Conservation (phyloP, 768 basidiomycete genomes). For the Strobilomyces echinocephalus region DNA sequence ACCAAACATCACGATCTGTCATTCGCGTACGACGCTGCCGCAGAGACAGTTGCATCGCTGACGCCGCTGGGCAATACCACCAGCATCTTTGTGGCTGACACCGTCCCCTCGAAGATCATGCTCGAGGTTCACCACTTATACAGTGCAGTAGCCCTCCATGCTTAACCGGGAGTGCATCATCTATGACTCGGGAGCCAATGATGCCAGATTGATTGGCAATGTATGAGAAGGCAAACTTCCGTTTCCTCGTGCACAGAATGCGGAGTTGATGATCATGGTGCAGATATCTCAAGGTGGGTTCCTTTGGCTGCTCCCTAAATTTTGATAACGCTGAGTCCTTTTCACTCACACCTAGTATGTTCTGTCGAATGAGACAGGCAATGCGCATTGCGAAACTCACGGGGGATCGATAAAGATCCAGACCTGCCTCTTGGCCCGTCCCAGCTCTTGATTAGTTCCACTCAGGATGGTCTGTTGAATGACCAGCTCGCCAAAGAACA, state of each 20-base stretch:
- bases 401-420: constrained; percentile 34
- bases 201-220: constrained; percentile 48
- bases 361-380: background rate
- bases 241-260: background rate
- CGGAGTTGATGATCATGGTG: background rate
- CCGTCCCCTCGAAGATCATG: constrained; percentile 13
- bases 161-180: constrained; percentile 35
- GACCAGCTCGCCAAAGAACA: constrained; percentile 27
- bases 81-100: constrained; percentile 28
- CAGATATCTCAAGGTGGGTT: constrained; percentile 28
- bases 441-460: constrained; percentile 44
- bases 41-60: constrained; percentile 29
- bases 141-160: constrained; percentile 27
- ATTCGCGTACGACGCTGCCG: constrained; percentile 24
- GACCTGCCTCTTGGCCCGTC: constrained; percentile 44
- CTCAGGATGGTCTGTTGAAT: constrained; percentile 34
- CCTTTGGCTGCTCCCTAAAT: background rate
- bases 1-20: constrained; percentile 22
- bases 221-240: constrained; percentile 34
- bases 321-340: constrained; percentile 12
- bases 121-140: constrained; percentile 44
- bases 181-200: constrained; percentile 38
- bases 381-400: background rate
- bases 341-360: constrained; percentile 22
- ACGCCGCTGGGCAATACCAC: constrained; percentile 32